Base-by-base conservation (phyloP, 768 basidiomycete species). In the Phylloporus sp. region DNA sequence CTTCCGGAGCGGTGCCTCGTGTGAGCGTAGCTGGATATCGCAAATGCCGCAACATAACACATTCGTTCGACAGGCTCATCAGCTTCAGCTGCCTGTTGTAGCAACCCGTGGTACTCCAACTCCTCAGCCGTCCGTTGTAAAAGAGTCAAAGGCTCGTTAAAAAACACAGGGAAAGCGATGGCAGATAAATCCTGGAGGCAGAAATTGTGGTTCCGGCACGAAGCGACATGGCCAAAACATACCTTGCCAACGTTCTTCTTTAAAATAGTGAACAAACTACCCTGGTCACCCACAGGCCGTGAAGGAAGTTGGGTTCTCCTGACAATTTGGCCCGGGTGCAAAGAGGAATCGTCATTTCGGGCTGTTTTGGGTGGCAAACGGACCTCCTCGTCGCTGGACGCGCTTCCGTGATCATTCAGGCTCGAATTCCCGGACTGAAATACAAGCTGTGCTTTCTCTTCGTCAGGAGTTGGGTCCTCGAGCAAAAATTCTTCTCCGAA, bases 161-260 rank as follows among this genome's bases (percentile, higher is more conserved):
- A 94, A 3, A 84, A 79, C 3, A 93, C 87, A n/a, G 90, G 90
- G 49, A 93, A 80, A 2, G 85, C 74, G 23, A 92, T 84, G 27
- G 84, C 83, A 13, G 88, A 84, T 9, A 91, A 70, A 63, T 92
- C 90, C 89, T 91, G 46, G 9, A 34, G 33, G 29, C 9, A 39
- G 27, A 40, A 10, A 51, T 48, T 26, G 38, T 5, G 27, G 34
- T 15, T 18, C 20, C 11, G 38, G 37, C 33, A 36, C 20, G 6
- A 46, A 20, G 11, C 28, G 22, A 44, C 42, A 24, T 28, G 42
- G 21, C 18, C 44, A 46, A 11, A 26, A 46, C 63, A 17, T 42
- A 88, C 90, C 73, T 90, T 91, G 42, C 90, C 90, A 38, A 92
- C 83, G 57, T 89, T 92, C 69, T 90, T 91, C 70, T 90, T 90